Evolutionary conservation across 768 basidiomycete species (phyloP).

Genomic region (Pisolithus marmoratus): DNA sequence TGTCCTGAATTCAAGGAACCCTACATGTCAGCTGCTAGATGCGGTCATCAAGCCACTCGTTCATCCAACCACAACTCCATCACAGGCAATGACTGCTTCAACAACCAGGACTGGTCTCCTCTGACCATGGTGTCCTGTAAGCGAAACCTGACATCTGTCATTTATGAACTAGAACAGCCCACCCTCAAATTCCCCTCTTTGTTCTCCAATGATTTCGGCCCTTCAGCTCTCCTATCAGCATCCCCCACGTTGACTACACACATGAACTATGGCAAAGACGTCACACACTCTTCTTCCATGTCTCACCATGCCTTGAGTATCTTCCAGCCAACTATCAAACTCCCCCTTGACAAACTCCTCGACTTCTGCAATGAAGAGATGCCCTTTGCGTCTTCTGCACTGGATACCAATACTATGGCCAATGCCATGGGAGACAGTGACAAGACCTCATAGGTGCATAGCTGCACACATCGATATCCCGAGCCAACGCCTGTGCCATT

Average conservation of each 20-base stretch:
- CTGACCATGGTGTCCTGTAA: conserved; percentile 16
- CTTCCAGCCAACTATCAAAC: conserved; percentile 73
- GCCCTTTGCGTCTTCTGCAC: background rate
- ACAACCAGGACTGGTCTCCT: background rate
- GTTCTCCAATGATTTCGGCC: conserved; percentile 72
- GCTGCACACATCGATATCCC: conserved; percentile 5
- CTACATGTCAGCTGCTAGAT: conserved; percentile 19
- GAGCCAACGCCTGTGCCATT: conserved; percentile 20
- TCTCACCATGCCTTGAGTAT: conserved; percentile 54
- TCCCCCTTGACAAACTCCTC: conserved; percentile 77
- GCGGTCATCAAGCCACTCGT: conserved; percentile 36
- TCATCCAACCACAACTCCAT: conserved; percentile 17
- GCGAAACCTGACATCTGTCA: conserved; percentile 13
- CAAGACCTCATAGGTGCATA: conserved; percentile 15
- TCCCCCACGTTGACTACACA: conserved; percentile 58
- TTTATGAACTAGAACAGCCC: conserved; percentile 18
- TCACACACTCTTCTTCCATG: conserved; percentile 33
- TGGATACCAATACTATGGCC: conserved; percentile 6
- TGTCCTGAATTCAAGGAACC: conserved; percentile 59
- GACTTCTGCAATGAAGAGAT: conserved; percentile 18
- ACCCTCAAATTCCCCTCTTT: conserved; percentile 66
- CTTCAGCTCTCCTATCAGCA: conserved; percentile 65
- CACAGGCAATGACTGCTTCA: conserved; percentile 22
- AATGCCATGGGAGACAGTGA: conserved; percentile 12
- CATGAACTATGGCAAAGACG: conserved; percentile 76